Conservation (phyloP, 805 yeast species). For the Soucietia sequanensis region DNA sequence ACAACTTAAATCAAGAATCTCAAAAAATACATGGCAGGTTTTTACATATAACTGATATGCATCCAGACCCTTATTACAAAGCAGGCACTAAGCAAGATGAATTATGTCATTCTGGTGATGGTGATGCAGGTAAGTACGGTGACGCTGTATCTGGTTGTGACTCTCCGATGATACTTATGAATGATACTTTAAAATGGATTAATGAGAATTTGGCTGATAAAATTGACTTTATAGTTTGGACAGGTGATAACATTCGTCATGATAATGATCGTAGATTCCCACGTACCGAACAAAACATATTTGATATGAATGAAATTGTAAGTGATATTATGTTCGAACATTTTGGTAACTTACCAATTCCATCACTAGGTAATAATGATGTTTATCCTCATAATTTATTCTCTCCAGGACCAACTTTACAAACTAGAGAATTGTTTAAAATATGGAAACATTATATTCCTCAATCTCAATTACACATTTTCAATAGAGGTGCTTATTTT, state of each 20-base stretch:
- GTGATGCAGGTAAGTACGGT: constrained; percentile 65
- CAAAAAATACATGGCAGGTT: constrained; percentile 66
- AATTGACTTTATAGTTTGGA: constrained; percentile 85
- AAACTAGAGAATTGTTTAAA: constrained; percentile 71
- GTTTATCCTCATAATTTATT: constrained; percentile 87
- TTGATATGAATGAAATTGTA: constrained; percentile 63
- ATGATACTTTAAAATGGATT: constrained; percentile 68
- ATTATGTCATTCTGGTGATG: constrained; percentile 60
- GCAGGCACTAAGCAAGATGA: constrained; percentile 45
- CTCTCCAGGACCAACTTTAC: constrained; percentile 85
- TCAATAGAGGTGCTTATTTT: constrained; percentile 72
- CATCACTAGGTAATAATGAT: constrained; percentile 82
- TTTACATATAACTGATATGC: constrained; percentile 83
- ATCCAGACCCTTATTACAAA: constrained; percentile 71
- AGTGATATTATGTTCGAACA: constrained; percentile 50
- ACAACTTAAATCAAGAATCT: constrained; percentile 17
- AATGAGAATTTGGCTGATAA: constrained; percentile 63
- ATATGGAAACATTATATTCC: constrained; percentile 79
- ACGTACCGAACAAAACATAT: constrained; percentile 68
- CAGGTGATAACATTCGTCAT: constrained; percentile 86
- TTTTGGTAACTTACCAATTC: constrained; percentile 57
- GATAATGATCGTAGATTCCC: constrained; percentile 77
- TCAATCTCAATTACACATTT: constrained; percentile 70
- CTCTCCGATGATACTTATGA: constrained; percentile 60
- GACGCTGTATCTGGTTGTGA: constrained; percentile 79